A percentile compares a stretch with the other conserved stretches of the same genome.
Conservation (phyloP, 2,329 filamentous ascomycete species). For the Berkeleyomyces rouxiae region DNA sequence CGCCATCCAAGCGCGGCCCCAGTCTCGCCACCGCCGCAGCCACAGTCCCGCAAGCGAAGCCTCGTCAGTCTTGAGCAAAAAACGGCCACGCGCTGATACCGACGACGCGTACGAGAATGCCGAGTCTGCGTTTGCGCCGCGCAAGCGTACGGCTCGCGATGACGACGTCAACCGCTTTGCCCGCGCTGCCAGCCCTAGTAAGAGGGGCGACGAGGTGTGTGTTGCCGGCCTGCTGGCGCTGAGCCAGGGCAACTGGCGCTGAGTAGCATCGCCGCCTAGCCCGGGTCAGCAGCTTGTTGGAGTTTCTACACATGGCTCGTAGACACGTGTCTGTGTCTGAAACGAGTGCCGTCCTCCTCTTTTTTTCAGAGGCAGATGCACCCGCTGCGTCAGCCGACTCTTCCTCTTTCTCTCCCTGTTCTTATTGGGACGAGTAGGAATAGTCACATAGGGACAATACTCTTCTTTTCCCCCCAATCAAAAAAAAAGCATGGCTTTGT, state of each 20-base stretch:
- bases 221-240: slow-evolving; percentile 77
- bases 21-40: slow-evolving; percentile 15
- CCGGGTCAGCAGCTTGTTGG: background rate
- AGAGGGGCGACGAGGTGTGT: slow-evolving; percentile 70
- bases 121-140: slow-evolving; percentile 14
- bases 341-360: background rate
- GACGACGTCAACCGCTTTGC: slow-evolving; percentile 63
- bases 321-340: background rate
- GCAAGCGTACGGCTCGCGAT: slow-evolving; percentile 17
- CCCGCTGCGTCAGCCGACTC: background rate
- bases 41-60: background rate
- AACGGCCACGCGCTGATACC: slow-evolving; percentile 7
- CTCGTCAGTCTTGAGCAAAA: slow-evolving; percentile 15
- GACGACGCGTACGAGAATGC: background rate
- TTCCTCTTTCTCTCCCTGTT: background rate
- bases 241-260: slow-evolving; percentile 73
- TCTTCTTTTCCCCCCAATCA: background rate
- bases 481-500: background rate
- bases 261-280: background rate
- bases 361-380: background rate
- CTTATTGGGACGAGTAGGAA: no score
- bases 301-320: background rate
- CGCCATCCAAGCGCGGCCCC: slow-evolving; percentile 20
- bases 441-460: background rate
- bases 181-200: slow-evolving; percentile 50